These are phyloP conservation scores for Mortierella sp. DNA, from an alignment of 371 early-diverging fungal species.

Conservation along the genomic window DNA sequence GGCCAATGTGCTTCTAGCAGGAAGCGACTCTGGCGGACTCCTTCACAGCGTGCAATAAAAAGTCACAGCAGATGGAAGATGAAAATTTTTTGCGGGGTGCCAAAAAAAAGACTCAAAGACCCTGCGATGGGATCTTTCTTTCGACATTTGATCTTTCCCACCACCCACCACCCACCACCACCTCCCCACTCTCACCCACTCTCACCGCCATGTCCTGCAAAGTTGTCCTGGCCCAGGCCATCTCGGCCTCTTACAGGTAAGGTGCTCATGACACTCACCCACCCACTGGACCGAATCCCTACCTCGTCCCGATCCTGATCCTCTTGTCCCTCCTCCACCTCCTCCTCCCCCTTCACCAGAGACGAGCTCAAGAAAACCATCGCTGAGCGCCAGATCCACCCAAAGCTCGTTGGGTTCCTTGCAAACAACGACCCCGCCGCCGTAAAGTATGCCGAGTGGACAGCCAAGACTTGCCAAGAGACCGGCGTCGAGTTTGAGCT, in stretches of 20 bases:
- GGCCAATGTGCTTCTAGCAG: constrained; percentile 15
- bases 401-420: constrained; percentile 93
- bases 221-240: constrained; percentile 69
- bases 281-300: not conserved
- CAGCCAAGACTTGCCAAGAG: constrained; percentile 90
- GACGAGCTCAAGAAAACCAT: constrained; percentile 86
- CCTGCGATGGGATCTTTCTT: constrained; percentile 26
- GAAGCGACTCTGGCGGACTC: constrained; percentile 21
- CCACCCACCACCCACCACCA: constrained; percentile 8
- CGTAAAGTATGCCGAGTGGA: constrained; percentile 89
- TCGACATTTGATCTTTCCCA: constrained; percentile 2
- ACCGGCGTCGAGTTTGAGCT: constrained; percentile 93
- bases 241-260: constrained; percentile 73
- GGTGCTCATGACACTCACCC: not conserved
- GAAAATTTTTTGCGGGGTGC: constrained; percentile 4
- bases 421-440: constrained; percentile 96
- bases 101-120: too few species aligned
- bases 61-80: not conserved
- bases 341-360: too few species aligned
- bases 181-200: constrained; percentile 7
- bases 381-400: constrained; percentile 72
- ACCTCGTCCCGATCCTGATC: too few species aligned
- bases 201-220: constrained; percentile 58
- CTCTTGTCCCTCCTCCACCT: too few species aligned
- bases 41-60: constrained; percentile 18